phyloP scores from a whole-genome alignment of 305 asterid species.

The Fraxinus floribunda region DNA sequence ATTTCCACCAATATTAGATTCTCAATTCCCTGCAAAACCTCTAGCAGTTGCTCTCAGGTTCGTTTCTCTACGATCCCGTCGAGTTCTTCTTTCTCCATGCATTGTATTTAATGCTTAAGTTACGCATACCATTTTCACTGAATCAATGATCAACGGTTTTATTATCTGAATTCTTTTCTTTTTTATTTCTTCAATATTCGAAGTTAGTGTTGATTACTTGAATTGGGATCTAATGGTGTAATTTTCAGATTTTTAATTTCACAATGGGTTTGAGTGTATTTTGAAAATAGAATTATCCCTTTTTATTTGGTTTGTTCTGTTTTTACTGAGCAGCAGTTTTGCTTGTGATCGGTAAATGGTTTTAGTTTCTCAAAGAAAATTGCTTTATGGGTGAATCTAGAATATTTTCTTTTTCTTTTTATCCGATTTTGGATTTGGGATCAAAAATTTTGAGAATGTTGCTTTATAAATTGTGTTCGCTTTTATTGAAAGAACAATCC shows the following conservation, averaged over 20 bases:
- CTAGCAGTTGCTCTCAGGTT: slow-evolving; percentile 20
- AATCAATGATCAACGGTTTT: slow-evolving; percentile 13
- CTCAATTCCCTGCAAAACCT: slow-evolving; percentile 21
- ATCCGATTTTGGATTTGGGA: slow-evolving; percentile 12
- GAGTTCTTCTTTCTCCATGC: slow-evolving; percentile 1
- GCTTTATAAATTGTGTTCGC: neutral
- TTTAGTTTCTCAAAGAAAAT: slow-evolving; percentile 10
- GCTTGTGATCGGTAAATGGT: neutral
- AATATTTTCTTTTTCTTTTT: neutral
- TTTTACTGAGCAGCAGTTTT: neutral
- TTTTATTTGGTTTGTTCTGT: neutral
- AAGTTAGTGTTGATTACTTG: neutral
- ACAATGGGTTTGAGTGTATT: slow-evolving; percentile 11
- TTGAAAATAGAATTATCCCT: neutral
- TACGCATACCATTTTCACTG: neutral
- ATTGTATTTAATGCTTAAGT: neutral
- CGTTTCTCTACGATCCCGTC: slow-evolving; percentile 11
- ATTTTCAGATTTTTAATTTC: slow-evolving; percentile 17
- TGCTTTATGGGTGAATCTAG: neutral
- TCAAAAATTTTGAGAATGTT: slow-evolving; percentile 9
- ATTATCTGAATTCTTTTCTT: neutral
- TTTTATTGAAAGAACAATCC: neutral
- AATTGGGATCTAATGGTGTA: slow-evolving; percentile 20
- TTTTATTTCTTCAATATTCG: neutral
- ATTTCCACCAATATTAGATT: slow-evolving; percentile 22